Evolutionary conservation across 2,329 filamentous ascomycete species (phyloP), one percentile per base, ranked within the genome.

Genomic region (Claviceps digitariae): DNA sequence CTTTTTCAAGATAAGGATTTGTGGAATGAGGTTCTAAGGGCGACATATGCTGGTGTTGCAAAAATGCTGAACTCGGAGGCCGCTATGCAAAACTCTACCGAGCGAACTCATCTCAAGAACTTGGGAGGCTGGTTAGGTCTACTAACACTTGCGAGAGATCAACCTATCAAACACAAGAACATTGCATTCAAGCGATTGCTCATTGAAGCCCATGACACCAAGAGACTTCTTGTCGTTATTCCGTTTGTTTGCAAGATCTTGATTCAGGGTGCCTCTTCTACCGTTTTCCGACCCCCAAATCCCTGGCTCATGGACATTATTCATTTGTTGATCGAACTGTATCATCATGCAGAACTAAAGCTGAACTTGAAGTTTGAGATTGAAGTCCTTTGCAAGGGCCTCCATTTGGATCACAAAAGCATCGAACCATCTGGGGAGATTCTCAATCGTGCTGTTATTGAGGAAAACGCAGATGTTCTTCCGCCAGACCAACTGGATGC

Each of bases 301-400:
- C 93, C 93, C 1, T 98, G 93, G 93, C 69, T 96, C 46, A 95
- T 96, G 87, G 93, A 98, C 62, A 93, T 98, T 52, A 82, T 98
- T 53, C 81, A 87, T 58, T 75, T 97, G 8, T 77, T 98, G 38
- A 87, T 95, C 61, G 94, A 98, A 64, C 77, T 98, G 4, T 98
- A 98, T 63, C 86, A 95, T 63, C 86, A 87, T 62, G 89, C 88
- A 15, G 91, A 96, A 61, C 74, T 98, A 53, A 97, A 97, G 67
- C 79, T 98, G 40, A 97, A 97, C 60, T 83, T 95, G 51, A 98
- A 97, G 63, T 98, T 98, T 61, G 93, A 98, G 68, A 97, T 98
- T 54, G 93, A 98, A 68, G 90, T 98, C 27, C 77, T 98, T 25
- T 98, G 90, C 74, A 94, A 94, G 65, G 90, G 90, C 13, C 74